phyloP scores from a whole-genome alignment of 1,284 basidiomycete genomes.

The Ustilago hordei region DNA sequence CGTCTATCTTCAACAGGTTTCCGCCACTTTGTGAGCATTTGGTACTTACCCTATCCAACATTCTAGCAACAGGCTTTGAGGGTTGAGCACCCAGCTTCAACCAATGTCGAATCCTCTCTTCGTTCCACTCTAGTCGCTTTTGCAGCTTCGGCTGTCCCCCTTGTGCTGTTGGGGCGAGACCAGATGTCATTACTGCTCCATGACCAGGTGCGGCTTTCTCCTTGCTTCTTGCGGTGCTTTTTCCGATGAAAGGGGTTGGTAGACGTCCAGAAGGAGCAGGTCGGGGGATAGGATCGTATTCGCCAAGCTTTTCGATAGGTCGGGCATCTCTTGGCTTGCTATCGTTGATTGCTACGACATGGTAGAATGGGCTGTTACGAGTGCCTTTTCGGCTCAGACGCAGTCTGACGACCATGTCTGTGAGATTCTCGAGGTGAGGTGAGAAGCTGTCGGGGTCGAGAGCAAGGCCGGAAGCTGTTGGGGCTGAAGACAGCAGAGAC shows the following conservation, averaged over 20 bases:
- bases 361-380: constrained; percentile 83
- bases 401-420: constrained; percentile 82
- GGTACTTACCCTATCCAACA: constrained; percentile 83
- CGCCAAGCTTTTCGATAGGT: constrained; percentile 88
- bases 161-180: constrained; percentile 18
- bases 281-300: constrained; percentile 80
- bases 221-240: not conserved
- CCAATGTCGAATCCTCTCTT: constrained; percentile 90
- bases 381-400: constrained; percentile 87
- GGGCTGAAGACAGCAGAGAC: not conserved
- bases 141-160: constrained; percentile 61
- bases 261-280: constrained; percentile 17
- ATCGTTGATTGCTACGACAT: constrained; percentile 86
- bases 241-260: constrained; percentile 27
- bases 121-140: constrained; percentile 90
- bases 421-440: not conserved
- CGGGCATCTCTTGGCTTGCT: constrained; percentile 83
- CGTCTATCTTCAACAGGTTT: no score
- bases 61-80: constrained; percentile 79
- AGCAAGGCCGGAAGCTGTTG: not conserved
- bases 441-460: not conserved
- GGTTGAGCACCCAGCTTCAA: constrained; percentile 85
- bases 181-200: constrained; percentile 56
- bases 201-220: constrained; percentile 24
- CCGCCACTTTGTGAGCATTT: not conserved